These are phyloP conservation scores for Aspergillus sp. DNA, from an alignment of 2,329 filamentous ascomycete genomes.

Conservation along the genomic window DNA sequence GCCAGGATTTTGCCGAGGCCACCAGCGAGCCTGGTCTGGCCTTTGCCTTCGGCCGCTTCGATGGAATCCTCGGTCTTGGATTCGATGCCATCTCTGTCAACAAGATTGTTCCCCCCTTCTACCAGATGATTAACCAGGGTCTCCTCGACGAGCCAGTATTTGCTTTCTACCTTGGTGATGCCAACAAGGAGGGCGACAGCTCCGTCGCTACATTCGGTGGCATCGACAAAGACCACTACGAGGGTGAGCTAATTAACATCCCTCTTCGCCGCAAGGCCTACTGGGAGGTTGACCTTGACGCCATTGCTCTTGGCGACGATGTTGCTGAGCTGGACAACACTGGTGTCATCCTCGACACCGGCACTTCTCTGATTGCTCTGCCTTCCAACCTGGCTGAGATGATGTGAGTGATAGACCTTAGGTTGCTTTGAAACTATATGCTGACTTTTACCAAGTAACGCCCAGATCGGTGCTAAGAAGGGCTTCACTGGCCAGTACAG, in stretches of 20 bases:
- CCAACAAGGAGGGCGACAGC: conserved; percentile 67
- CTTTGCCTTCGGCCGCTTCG: conserved; percentile 96
- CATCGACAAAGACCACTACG: conserved; percentile 76
- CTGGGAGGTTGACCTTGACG: conserved; percentile 97
- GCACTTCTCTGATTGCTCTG: conserved; percentile 95
- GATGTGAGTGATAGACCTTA: conserved; percentile 52
- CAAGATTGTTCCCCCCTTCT: conserved; percentile 90
- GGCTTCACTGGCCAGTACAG: conserved; percentile 95
- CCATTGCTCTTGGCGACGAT: conserved; percentile 83
- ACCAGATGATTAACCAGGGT: conserved; percentile 88
- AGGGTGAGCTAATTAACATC: conserved; percentile 86
- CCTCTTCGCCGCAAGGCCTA: conserved; percentile 97
- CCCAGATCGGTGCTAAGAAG: conserved; percentile 98
- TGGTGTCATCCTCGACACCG: conserved; percentile 95
- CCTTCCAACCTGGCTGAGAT: conserved; percentile 90
- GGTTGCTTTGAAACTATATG: not conserved
- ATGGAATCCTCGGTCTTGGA: conserved; percentile 92
- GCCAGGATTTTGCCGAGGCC: conserved; percentile 94
- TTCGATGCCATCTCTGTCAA: conserved; percentile 98
- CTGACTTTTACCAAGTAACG: conserved; percentile 59
- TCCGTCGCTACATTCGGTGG: conserved; percentile 92
- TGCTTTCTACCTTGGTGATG: conserved; percentile 88
- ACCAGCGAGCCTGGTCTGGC: conserved; percentile 93
- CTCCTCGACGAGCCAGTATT: conserved; percentile 91
- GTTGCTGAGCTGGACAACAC: conserved; percentile 89